Evolutionary conservation across 2,329 filamentous ascomycete genomes (phyloP).

Genomic region (Fusarium keratoplasticum): DNA sequence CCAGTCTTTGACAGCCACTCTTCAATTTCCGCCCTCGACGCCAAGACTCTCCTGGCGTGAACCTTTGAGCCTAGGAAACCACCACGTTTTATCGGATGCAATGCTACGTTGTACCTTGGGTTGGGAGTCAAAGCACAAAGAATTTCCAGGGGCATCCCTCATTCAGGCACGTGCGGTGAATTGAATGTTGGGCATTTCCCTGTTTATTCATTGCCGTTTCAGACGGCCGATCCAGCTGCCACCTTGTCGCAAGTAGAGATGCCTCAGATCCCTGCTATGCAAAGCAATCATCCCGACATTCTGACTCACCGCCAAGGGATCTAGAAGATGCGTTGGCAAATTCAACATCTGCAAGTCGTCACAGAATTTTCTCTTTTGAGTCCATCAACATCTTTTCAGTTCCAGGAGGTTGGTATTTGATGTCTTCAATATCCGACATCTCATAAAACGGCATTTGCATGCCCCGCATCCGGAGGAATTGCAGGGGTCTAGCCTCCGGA

Average conservation of each 20-base stretch:
- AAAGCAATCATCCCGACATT: neutral
- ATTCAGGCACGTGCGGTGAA: constrained; percentile 2
- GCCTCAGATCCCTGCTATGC: neutral
- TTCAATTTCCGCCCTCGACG: neutral
- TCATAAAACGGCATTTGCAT: constrained; percentile 15
- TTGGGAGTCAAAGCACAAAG: neutral
- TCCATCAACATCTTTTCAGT: constrained; percentile 12
- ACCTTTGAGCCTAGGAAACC: constrained; percentile 14
- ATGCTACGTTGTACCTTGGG: neutral
- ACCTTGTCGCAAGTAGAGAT: neutral
- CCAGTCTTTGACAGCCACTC: neutral
- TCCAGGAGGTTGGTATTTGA: constrained; percentile 13
- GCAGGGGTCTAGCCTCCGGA: constrained; percentile 26
- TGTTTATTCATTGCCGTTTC: neutral
- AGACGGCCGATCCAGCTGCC: neutral
- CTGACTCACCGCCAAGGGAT: neutral
- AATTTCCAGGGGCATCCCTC: neutral
- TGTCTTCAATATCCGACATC: constrained; percentile 6
- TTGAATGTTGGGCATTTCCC: neutral
- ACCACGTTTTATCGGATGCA: constrained; percentile 9
- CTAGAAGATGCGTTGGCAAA: neutral
- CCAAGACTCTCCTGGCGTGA: constrained; percentile 14
- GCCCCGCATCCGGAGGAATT: constrained; percentile 25
- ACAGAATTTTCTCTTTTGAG: neutral
- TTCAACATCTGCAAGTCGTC: neutral